Evolutionary conservation across 2,329 filamentous ascomycete genomes (phyloP).

Genomic region (Exophiala viscosa): DNA sequence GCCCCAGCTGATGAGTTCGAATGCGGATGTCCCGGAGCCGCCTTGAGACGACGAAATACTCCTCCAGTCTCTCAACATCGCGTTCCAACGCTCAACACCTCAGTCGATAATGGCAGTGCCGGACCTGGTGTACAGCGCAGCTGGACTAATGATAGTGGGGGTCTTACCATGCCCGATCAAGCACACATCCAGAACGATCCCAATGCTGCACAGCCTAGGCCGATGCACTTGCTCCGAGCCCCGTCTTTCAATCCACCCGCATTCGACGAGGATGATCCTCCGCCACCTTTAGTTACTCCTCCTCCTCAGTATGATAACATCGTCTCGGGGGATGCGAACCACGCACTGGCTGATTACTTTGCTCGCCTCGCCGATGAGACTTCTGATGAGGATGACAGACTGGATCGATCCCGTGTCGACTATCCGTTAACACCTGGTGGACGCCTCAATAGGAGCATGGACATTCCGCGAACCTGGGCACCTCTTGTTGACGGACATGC

Average conservation of each 20-base stretch:
- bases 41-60: conserved; percentile 36
- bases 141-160: conserved; percentile 39
- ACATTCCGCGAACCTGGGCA: conserved; percentile 58
- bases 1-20: conserved; percentile 56
- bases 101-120: conserved; percentile 22
- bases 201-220: conserved; percentile 54
- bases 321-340: conserved; percentile 63
- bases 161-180: conserved; percentile 45
- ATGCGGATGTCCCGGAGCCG: conserved; percentile 66
- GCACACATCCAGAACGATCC: conserved; percentile 50
- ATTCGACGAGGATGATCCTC: conserved; percentile 76
- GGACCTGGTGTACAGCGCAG: conserved; percentile 30
- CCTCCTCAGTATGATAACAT: conserved; percentile 81
- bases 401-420: conserved; percentile 45
- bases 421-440: conserved; percentile 62
- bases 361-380: conserved; percentile 71
- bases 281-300: conserved; percentile 71
- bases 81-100: conserved; percentile 29
- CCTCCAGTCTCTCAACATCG: conserved; percentile 26
- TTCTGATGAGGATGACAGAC: conserved; percentile 51
- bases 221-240: conserved; percentile 77
- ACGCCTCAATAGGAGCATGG: conserved; percentile 61
- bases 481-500: conserved; percentile 37
- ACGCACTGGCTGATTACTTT: conserved; percentile 79
- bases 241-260: conserved; percentile 86